Evolutionary conservation across 108 stramenopile genomes (phyloP), one percentile per base, ranked within the genome.

Genomic region (Epithemia pelagica): DNA sequence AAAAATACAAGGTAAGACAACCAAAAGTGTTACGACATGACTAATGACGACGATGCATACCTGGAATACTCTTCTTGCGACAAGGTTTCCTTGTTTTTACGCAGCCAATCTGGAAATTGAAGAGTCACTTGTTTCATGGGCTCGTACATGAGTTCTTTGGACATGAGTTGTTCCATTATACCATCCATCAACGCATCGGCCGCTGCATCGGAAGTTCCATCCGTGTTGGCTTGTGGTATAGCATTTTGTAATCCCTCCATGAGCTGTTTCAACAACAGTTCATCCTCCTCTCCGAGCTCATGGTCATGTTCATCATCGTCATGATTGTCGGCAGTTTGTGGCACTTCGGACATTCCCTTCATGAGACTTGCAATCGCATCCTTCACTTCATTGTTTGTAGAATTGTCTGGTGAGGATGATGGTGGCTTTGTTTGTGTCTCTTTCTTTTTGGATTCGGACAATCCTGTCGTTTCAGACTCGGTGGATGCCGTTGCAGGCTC

Each of bases 81-180:
- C 23, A 95, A 52, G 8, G 30, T 54, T 0, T 62, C 68, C 30
- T 79, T 74, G 68, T 95, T 78, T 28, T 74, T 67, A 24, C 95
- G 91, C n/a, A 98, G 70, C 96, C 96, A 98, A 32, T 70, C 75
- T 7, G 97, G 97, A 72, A 90, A 99, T 67, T 85, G 80, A n/a
- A 84, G 80, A 32, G 76, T 80, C 63, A 94, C 91, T 65, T 90
- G 67, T 69, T 91, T 91, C 80, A 95, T 92, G 30, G 98, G 96
- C 67, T 96, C 96, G 79, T 96, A 97, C 96, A 98, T 95, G 65
- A 95, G 70, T 28, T 96, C 96, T 67, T 84, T 91, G 59, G 89
- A 78, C 33, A 96, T 68, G 65, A 95, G 95, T 63, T 90, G 70
- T 95, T 97, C 95, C 78, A 95, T 92, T 5, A 46, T 46, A 32